Evolutionary conservation across 306 rosid species (phyloP).

Genomic region (Cicer judaicum): DNA sequence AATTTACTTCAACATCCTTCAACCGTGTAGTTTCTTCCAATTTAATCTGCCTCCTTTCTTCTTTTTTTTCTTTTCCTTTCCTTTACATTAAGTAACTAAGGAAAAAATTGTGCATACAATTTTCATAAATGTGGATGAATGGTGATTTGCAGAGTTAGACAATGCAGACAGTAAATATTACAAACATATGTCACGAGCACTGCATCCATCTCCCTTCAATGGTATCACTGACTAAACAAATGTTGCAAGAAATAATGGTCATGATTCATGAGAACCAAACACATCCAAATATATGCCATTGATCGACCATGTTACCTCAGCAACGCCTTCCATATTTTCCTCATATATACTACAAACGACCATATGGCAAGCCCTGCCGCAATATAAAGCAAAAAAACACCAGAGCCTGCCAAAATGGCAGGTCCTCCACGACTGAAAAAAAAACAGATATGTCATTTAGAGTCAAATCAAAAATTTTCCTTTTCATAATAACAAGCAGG

Average conservation of each 20-base stretch:
- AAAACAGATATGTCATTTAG: constrained; percentile 40
- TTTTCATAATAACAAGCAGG: constrained; percentile 25
- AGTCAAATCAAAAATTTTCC: constrained; percentile 7
- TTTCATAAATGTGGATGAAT: constrained; percentile 36
- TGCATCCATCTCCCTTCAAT: constrained; percentile 43
- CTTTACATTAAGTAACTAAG: constrained; percentile 17
- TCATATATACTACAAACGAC: constrained; percentile 78
- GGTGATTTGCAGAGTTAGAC: constrained; percentile 23
- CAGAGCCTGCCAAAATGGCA: constrained; percentile 63
- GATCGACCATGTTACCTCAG: constrained; percentile 55
- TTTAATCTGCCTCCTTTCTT: background rate
- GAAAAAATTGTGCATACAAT: constrained; percentile 17
- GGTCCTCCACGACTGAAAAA: constrained; percentile 77
- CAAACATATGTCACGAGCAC: constrained; percentile 34
- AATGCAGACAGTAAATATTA: constrained; percentile 31
- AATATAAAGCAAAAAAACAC: constrained; percentile 78
- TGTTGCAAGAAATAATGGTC: constrained; percentile 34
- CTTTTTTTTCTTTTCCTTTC: background rate
- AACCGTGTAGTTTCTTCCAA: constrained; percentile 34
- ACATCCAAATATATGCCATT: constrained; percentile 28
- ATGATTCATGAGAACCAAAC: constrained; percentile 32
- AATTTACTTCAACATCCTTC: constrained; percentile 27
- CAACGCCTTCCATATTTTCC: constrained; percentile 76
- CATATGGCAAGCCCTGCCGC: constrained; percentile 93
- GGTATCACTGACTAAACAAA: constrained; percentile 38